Conservation (phyloP, 169 alveolate species). For the Neospora caninum region DNA sequence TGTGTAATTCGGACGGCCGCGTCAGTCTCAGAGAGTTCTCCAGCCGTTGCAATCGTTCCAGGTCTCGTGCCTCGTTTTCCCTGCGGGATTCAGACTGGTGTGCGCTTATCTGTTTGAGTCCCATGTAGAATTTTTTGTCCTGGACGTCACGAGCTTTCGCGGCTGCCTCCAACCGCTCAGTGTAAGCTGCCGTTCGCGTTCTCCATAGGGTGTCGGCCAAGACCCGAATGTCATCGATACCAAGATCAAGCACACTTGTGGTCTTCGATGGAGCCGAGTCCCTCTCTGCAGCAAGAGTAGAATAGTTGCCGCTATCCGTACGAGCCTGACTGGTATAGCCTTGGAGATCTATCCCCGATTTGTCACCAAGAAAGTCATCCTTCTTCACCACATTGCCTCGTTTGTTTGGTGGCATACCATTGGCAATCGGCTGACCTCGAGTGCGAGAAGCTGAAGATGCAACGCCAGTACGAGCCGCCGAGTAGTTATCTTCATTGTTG, state of each 20-base stretch:
- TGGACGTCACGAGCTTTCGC: background rate
- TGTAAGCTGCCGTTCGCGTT: background rate
- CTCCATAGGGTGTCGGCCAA: constrained; percentile 3
- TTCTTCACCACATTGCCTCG: no score
- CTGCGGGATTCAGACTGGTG: background rate
- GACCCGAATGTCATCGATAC: background rate
- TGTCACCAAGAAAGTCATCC: no score
- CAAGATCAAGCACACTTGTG: constrained; percentile 18
- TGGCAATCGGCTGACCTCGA: no score
- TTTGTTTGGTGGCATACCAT: no score
- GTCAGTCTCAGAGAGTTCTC: background rate
- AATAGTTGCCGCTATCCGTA: no score
- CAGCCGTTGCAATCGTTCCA: constrained; percentile 6
- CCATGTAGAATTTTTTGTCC: background rate
- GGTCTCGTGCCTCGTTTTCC: background rate
- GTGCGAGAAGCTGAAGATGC: no score
- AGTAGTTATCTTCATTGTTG: no score
- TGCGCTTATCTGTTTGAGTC: background rate
- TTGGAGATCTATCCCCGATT: no score
- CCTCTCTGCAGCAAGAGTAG: background rate
- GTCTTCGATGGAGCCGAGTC: background rate
- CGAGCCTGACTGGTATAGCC: no score
- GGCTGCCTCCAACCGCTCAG: background rate
- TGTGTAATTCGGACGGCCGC: background rate
- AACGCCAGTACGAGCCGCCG: no score